phyloP scores from a whole-genome alignment of 2,329 filamentous ascomycete genomes.

The Nothophaeocryptopus gaeumannii region DNA sequence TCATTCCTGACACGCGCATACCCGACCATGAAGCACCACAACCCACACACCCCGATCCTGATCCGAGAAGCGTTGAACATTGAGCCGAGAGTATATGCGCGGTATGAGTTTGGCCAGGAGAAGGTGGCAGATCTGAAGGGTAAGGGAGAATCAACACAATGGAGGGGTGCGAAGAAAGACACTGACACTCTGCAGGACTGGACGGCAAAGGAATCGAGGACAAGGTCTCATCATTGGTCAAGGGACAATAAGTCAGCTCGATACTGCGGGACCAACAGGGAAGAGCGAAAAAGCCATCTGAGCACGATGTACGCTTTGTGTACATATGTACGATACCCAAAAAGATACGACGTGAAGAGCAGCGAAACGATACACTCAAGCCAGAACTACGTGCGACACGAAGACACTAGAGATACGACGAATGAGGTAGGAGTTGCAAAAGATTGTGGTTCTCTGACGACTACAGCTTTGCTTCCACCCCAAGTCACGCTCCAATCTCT shows the following conservation, averaged over 20 bases:
- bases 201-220: constrained; percentile 70
- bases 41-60: constrained; percentile 89
- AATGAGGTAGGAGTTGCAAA: not conserved
- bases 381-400: not conserved
- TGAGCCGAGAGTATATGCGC: constrained; percentile 80
- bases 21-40: constrained; percentile 99
- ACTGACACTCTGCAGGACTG: constrained; percentile 48
- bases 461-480: not conserved
- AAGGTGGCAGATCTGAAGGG: constrained; percentile 62
- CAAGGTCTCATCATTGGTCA: constrained; percentile 62
- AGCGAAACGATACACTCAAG: constrained; percentile 14
- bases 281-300: not conserved
- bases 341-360: constrained; percentile 16
- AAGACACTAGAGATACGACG: not conserved
- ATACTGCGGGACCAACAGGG: not conserved
- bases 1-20: constrained; percentile 88
- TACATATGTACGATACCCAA: constrained; percentile 26
- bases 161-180: not conserved
- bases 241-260: constrained; percentile 37
- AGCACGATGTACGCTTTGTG: constrained; percentile 12
- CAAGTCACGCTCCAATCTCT: constrained; percentile 14
- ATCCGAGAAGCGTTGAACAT: constrained; percentile 87
- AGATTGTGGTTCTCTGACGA: not conserved
- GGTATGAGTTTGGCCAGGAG: constrained; percentile 77
- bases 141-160: constrained; percentile 33